phyloP scores from a whole-genome alignment of 768 basidiomycete species.

The Xerocomus potaroensis region DNA sequence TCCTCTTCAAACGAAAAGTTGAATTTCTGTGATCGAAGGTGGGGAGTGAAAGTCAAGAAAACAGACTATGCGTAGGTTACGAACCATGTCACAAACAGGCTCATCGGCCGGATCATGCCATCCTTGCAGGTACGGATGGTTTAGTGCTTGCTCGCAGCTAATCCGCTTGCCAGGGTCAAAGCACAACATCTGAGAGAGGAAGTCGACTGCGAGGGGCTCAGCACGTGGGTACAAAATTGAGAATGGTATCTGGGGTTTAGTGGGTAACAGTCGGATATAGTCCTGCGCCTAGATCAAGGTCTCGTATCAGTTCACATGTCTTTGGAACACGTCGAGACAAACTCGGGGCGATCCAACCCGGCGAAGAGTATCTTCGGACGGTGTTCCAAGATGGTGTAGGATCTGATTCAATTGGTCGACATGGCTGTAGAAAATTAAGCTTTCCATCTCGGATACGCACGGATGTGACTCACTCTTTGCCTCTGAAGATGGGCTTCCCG shows the following conservation, averaged over 20 bases:
- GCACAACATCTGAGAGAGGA: conserved; percentile 85
- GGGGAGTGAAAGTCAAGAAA: neutral
- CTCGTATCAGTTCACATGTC: neutral
- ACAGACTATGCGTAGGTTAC: no score
- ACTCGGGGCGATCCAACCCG: conserved; percentile 95
- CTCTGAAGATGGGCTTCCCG: conserved; percentile 95
- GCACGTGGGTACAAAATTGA: conserved; percentile 89
- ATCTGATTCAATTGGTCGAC: conserved; percentile 99
- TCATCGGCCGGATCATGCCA: conserved; percentile 99
- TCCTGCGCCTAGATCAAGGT: conserved; percentile 82
- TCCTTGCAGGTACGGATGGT: conserved; percentile 91
- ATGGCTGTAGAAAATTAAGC: conserved; percentile 50
- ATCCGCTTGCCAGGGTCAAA: conserved; percentile 97
- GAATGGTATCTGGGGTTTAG: conserved; percentile 92
- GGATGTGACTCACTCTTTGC: conserved; percentile 71
- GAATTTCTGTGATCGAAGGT: conserved; percentile 72
- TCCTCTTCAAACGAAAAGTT: conserved; percentile 97
- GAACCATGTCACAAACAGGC: conserved; percentile 75
- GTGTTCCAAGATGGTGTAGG: conserved; percentile 96
- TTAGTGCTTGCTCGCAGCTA: conserved; percentile 91
- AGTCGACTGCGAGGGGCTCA: conserved; percentile 90
- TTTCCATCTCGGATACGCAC: neutral
- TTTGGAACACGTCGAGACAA: conserved; percentile 22
- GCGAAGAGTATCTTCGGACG: conserved; percentile 92
- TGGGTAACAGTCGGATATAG: conserved; percentile 96